Base-by-base conservation (phyloP, 2,329 filamentous ascomycete genomes). In the Bipolaris sorokiniana region DNA sequence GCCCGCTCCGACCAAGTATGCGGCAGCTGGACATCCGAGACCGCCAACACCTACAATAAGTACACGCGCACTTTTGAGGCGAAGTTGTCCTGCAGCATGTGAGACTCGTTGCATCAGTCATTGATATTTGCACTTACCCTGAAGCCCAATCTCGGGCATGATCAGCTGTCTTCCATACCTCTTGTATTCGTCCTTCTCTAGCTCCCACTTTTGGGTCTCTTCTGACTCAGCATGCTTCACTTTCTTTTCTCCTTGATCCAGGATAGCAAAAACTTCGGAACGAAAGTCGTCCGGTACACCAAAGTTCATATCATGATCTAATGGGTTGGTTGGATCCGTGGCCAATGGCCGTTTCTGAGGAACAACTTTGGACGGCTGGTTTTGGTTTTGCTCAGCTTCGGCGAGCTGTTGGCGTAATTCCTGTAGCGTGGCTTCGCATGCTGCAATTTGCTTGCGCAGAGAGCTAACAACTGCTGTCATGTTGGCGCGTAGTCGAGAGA, bases 131-230 rank as follows among this genome's bases (percentile, higher is more conserved):
- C 7, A 62, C 75, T 59, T 47, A 90, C 90, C 91, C 75, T 87
- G 81, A 1, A 96, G 80, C 0, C 93, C 92, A 59, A 97, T 82
- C 55, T 89, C 86, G 0, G 92, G 90, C 58, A 97, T 86, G 63
- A 98, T 93, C 80, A 98, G 88, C 78, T 97, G 94, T 37, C 94
- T 84, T 7, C 91, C 92, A 79, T 98, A 98, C 59, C 93, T 85
- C 63, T 86, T 86, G 74, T 97, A 97, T 67, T 97, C 92, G 5
- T 89, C 85, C 15, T 82, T 78, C 3, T 79, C 76, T 2, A 97
- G 80, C 0, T 90, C 91, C 89, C 91, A 94, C 58, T 54, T 63
- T 45, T 49, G 61, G 18, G 41, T 40, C n/a, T 54, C 44, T 4
- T 56, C 52, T 31, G 50, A 10, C 16, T 51, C 56, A 11, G 54